Base-by-base conservation (phyloP, 176 grass and related monocot species). In the Lolium perenne region DNA sequence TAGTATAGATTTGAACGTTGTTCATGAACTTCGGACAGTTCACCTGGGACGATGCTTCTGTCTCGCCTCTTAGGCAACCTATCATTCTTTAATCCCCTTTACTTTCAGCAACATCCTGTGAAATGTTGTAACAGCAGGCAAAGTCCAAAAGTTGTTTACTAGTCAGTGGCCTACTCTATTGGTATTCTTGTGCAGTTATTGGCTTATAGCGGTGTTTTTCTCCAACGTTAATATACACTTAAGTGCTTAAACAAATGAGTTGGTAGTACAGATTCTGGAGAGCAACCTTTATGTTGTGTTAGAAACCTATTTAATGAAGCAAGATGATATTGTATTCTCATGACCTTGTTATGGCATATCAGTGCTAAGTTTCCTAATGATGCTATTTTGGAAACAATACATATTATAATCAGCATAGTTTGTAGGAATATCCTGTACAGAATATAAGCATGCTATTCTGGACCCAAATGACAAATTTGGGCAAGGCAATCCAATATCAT, bases 291-390 rank as follows among this genome's bases (percentile, higher is more conserved):
- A 45, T 65, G 62, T 79, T 84, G 45, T 74, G 4, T 16, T 76
- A 58, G 7, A 35, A 43, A 84, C 41, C 25, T 64, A 64, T 62
- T 75, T 38, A 84, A 76, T 22, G 81, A 89, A 73, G 78, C 16
- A 51, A 2, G 17, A 54, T 22, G 26, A 23, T 61, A 16, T 23
- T 43, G 71, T 38, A 46, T 74, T 65, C 55, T n/a, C 55, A 72
- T 77, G 45, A 64, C 21, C n/a, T 21, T 3, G 1, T 79, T 47
- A 35, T 84, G 75, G n/a, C 76, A 53, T 79, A 71, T 26, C 25
- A 45, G 56, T 71, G 51, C 25, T 45, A 26, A 54, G 41, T 71
- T 29, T 43, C 46, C 38, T 20, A 73, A 73, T 81, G 56, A 81
- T 74, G 46, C 9, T 68, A 57, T 38, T 58, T 71, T 49, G 23